These are phyloP conservation scores for Trichoderma cornu-damae DNA, from an alignment of 2,329 filamentous ascomycete genomes.

Conservation along the genomic window DNA sequence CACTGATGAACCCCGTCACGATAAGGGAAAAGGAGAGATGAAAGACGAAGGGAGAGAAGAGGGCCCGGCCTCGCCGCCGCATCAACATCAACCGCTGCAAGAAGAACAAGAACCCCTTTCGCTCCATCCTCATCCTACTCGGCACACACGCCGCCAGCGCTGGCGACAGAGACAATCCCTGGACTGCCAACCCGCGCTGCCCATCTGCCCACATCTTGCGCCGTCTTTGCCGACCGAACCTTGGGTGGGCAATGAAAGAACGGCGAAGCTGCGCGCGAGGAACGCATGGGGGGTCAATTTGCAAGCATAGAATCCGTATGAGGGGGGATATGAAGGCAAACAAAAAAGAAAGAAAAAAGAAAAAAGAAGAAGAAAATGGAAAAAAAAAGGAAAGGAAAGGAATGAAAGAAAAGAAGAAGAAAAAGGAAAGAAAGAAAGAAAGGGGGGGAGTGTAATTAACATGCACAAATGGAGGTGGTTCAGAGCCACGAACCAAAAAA, in stretches of 20 bases:
- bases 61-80: background rate
- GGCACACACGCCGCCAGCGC: constrained; percentile 4
- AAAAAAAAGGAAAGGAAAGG: too few relatives aligned
- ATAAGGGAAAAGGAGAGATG: constrained; percentile 12
- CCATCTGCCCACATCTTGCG: background rate
- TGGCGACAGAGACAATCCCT: background rate
- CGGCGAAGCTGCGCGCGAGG: constrained; percentile 13
- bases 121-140: background rate
- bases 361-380: too few relatives aligned
- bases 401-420: too few relatives aligned
- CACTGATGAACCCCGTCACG: constrained; percentile 23
- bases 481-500: too few relatives aligned
- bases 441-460: too few relatives aligned
- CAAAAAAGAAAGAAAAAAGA: too few relatives aligned
- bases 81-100: background rate
- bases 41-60: background rate
- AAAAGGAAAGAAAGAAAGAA: too few relatives aligned
- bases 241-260: constrained; percentile 17
- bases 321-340: background rate
- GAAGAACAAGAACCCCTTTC: background rate
- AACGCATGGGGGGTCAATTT: background rate
- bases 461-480: too few relatives aligned
- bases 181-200: background rate
- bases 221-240: background rate
- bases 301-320: background rate